These are phyloP conservation scores for Colletotrichum sojae DNA, from an alignment of 2,329 filamentous ascomycete genomes.

Conservation along the genomic window DNA sequence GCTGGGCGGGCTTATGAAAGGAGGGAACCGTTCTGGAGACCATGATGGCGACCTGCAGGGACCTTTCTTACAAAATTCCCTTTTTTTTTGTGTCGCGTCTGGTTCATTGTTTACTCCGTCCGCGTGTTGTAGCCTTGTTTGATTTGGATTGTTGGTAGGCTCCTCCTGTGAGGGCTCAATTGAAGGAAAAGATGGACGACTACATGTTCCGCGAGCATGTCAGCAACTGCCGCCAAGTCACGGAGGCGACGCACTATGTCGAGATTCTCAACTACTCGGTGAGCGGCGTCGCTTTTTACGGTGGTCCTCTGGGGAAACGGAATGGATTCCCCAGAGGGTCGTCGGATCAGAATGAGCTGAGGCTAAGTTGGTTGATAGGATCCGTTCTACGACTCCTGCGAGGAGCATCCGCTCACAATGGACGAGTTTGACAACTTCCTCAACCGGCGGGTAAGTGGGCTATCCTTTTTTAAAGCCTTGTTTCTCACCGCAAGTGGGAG, in stretches of 20 bases:
- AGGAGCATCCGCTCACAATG: constrained; percentile 65
- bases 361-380: constrained; percentile 55
- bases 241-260: constrained; percentile 68
- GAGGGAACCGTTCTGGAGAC: constrained; percentile 30
- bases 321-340: neutral
- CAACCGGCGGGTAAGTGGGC: constrained; percentile 59
- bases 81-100: neutral
- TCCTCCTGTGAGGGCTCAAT: neutral
- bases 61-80: constrained; percentile 12
- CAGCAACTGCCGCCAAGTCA: constrained; percentile 61
- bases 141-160: neutral
- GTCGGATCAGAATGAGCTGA: neutral
- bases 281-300: constrained; percentile 43
- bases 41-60: constrained; percentile 36
- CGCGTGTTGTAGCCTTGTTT: constrained; percentile 25
- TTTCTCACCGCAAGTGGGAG: constrained; percentile 4
- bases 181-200: constrained; percentile 65
- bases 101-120: neutral
- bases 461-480: neutral
- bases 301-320: neutral
- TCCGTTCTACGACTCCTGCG: constrained; percentile 62
- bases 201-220: constrained; percentile 69
- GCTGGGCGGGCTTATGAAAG: constrained; percentile 41
- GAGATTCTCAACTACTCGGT: constrained; percentile 74
- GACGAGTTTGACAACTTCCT: constrained; percentile 74